Evolutionary conservation across 2,329 filamentous ascomycete genomes (phyloP).

Genomic region (Parasarocladium wereldwijsianum): DNA sequence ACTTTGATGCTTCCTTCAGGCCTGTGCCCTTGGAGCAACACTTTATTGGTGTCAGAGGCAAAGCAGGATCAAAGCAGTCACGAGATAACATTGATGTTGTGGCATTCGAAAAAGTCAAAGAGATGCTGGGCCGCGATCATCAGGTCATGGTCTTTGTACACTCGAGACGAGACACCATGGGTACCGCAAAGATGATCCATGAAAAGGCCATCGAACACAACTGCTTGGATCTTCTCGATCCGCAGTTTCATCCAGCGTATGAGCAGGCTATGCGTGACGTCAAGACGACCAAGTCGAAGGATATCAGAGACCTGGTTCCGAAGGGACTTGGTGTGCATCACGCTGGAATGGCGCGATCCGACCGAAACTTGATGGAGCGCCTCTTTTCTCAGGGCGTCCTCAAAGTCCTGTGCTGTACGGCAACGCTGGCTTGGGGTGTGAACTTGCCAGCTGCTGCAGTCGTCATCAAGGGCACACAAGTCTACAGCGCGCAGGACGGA

Average conservation of each 20-base stretch:
- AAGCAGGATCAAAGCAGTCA: constrained; percentile 64
- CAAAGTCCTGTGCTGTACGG: constrained; percentile 95
- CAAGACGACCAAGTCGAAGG: constrained; percentile 70
- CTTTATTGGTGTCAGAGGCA: constrained; percentile 92
- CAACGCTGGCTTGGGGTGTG: constrained; percentile 95
- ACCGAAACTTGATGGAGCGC: constrained; percentile 89
- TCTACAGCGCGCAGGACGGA: constrained; percentile 92
- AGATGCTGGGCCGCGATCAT: constrained; percentile 84
- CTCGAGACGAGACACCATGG: constrained; percentile 83
- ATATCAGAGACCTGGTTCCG: constrained; percentile 75
- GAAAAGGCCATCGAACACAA: constrained; percentile 75
- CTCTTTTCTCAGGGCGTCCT: constrained; percentile 86
- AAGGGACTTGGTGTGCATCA: constrained; percentile 94
- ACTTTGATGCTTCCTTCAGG: constrained; percentile 91
- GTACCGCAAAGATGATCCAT: constrained; percentile 71
- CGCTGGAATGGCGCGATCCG: constrained; percentile 87
- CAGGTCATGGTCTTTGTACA: constrained; percentile 99
- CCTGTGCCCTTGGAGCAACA: constrained; percentile 95
- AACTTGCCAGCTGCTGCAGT: constrained; percentile 95
- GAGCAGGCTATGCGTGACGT: constrained; percentile 70
- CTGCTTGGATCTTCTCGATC: constrained; percentile 72
- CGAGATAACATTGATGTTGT: constrained; percentile 80
- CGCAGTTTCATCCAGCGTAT: constrained; percentile 62
- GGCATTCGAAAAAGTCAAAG: constrained; percentile 84
- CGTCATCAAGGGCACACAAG: constrained; percentile 93